These are phyloP conservation scores for Diatrype stigma DNA, from an alignment of 2,329 filamentous ascomycete species.

Conservation along the genomic window DNA sequence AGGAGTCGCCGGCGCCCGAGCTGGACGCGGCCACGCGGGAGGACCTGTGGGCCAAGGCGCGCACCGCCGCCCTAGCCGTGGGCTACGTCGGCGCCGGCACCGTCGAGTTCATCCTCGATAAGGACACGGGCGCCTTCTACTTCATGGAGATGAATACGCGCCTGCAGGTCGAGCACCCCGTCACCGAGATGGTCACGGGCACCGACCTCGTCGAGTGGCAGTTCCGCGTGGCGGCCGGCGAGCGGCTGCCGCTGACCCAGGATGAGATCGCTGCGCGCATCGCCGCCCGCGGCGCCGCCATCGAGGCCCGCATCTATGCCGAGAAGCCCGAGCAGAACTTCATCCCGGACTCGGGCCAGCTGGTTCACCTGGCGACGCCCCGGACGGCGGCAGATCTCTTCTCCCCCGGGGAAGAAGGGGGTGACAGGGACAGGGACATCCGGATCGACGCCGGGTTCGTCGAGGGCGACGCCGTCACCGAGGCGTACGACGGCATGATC, in stretches of 20 bases:
- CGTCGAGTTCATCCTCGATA: slow-evolving; percentile 86
- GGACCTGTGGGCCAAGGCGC: slow-evolving; percentile 63
- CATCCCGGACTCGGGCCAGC: slow-evolving; percentile 84
- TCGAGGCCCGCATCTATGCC: slow-evolving; percentile 94
- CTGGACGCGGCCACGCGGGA: slow-evolving; percentile 54
- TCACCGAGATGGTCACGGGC: slow-evolving; percentile 68
- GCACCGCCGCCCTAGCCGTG: slow-evolving; percentile 66
- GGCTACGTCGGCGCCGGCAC: slow-evolving; percentile 88
- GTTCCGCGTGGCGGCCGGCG: slow-evolving; percentile 66
- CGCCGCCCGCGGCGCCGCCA: slow-evolving; percentile 72
- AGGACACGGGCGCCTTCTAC: slow-evolving; percentile 75
- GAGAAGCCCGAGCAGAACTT: slow-evolving; percentile 92
- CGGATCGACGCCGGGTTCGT: slow-evolving; percentile 93
- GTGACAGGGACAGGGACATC: slow-evolving; percentile 59
- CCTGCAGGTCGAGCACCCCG: slow-evolving; percentile 94
- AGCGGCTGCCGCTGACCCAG: slow-evolving; percentile 53
- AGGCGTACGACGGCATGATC: slow-evolving; percentile 98
- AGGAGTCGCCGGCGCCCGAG: slow-evolving; percentile 78
- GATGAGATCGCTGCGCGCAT: slow-evolving; percentile 71
- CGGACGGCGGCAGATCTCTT: slow-evolving; percentile 26
- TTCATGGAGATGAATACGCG: slow-evolving; percentile 84
- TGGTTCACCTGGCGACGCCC: slow-evolving; percentile 79
- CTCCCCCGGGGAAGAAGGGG: too few species aligned
- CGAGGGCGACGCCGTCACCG: slow-evolving; percentile 85
- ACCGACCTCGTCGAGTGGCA: slow-evolving; percentile 91